Evolutionary conservation across 2,329 filamentous ascomycete genomes (phyloP).

Genomic region (Fragosphaeria purpurea): DNA sequence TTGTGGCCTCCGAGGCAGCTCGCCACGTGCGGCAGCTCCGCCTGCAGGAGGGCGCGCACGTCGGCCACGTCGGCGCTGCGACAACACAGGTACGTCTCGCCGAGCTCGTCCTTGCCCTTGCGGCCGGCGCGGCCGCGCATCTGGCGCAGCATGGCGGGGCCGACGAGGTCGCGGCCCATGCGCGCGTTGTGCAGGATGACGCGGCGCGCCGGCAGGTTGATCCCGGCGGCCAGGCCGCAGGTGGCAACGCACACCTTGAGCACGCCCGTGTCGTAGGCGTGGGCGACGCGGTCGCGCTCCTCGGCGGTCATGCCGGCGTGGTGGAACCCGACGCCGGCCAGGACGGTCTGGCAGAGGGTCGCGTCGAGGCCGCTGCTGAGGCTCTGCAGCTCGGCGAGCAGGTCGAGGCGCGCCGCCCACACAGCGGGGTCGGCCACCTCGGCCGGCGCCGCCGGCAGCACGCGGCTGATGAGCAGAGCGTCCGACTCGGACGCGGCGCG

Average conservation of each 20-base stretch:
- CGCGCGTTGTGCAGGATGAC: slow-evolving; percentile 67
- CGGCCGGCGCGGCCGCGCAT: slow-evolving; percentile 71
- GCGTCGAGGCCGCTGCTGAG: slow-evolving; percentile 57
- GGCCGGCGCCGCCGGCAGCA: slow-evolving; percentile 41
- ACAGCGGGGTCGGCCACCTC: slow-evolving; percentile 36
- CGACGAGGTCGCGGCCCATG: slow-evolving; percentile 69
- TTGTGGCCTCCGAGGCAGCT: slow-evolving; percentile 45
- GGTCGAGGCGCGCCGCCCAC: slow-evolving; percentile 50
- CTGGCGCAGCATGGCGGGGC: slow-evolving; percentile 68
- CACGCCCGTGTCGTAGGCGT: slow-evolving; percentile 58
- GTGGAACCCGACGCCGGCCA: slow-evolving; percentile 63
- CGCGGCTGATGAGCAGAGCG: slow-evolving; percentile 57
- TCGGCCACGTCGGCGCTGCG: slow-evolving; percentile 57
- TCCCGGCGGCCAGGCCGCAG: slow-evolving; percentile 72
- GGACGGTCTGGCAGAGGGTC: slow-evolving; percentile 52
- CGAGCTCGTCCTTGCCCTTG: slow-evolving; percentile 68
- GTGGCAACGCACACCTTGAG: slow-evolving; percentile 66
- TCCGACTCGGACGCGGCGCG: slow-evolving; percentile 57
- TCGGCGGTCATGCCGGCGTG: slow-evolving; percentile 62
- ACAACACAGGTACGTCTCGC: slow-evolving; percentile 70
- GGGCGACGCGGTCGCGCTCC: slow-evolving; percentile 61
- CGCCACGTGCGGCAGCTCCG: slow-evolving; percentile 58
- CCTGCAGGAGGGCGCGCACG: slow-evolving; percentile 60
- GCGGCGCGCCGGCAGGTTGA: slow-evolving; percentile 62
- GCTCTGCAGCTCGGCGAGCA: slow-evolving; percentile 56